Evolutionary conservation across 371 early-diverging fungal species (phyloP), one percentile per base, ranked within the genome.

Genomic region (Amoeboaphelidium occidentale): DNA sequence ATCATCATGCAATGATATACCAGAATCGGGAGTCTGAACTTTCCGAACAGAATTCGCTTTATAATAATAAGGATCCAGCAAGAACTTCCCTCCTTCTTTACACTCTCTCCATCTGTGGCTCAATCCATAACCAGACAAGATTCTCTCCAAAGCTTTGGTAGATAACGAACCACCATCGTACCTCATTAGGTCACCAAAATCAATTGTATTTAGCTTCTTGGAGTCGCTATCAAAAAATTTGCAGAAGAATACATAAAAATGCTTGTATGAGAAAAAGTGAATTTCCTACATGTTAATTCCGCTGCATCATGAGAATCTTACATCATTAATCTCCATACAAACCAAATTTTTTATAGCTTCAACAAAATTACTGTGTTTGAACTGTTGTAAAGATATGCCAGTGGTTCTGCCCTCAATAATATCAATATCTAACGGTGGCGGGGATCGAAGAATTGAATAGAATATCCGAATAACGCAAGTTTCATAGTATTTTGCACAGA

Each of bases 211-310:
- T 52, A 84, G 81, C 42, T 78, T 78, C 50, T 85, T 78, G 24
- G 63, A 59, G 59, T 84, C 87, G 43, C 90, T 64, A 43, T 85
- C 81, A 78, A 81, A 89, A 58, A 92, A 87, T 61, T 84, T 87
- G 69, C 89, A 90, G 56, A 86, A 92, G 2, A 92, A 69, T 14
- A 92, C 93, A 62, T 88, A 92, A 55, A 89, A 92, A 57, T 92
- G 88, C 58, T 87, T 85, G 65, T 92, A 92, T 3, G 89, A 88
- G 56, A 92, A 88, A 23, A 66, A 67, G 64, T 2, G 6, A n/a
- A 46, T 13, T 25, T 23, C 1, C 23, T 14, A 13, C 1, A 22
- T 23, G 12, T 21, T 45, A 20, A 48, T 26, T 41, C 45, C 25
- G 2, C 20, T 21, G 22, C 22, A 39, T 1, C 27, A 20, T n/a